Base-by-base conservation (phyloP, 768 basidiomycete genomes). In the Tulasnella sp. region DNA sequence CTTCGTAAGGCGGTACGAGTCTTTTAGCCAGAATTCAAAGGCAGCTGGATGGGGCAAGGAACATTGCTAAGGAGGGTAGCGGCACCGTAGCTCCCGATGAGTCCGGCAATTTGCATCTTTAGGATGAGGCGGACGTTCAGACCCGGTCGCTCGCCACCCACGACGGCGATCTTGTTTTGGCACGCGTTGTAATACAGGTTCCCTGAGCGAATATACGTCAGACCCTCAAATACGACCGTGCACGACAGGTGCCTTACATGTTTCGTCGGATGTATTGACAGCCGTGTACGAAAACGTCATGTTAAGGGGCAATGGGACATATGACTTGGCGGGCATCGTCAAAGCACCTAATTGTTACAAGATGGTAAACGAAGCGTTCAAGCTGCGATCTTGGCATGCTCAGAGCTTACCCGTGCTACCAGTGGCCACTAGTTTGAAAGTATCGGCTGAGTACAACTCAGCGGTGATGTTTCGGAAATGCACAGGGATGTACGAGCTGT, bases 231-330 rank as follows among this genome's bases (percentile, higher is more conserved):
- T 16, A 69, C 80, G 76, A 73, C 81, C 77, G 44, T 58, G 28
- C n/a, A 48, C 20, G 81, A 31, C 4, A 84, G 31, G 9, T 37
- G 22, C 12, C 89, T 83, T 83, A 95, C 96, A 98, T 31, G 96
- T 97, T 48, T 89, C 87, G 86, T 98, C 96, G 6, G 92, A 90
- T 72, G 90, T 88, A 84, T 98, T 98, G 16, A 90, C 87, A 0
- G 93, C 95, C 18, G 91, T 82, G 85, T 97, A 98, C 0, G 92
- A 91, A 86, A 97, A 97, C 83, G 93, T 93, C 76, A 98, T 87
- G 0, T 96, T 96, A 14, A 98, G 82, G 44, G 89, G 85, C 40
- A 98, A 87, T 46, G 90, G 85, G n/a, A 91, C 89, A 83, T 91
- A 92, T 31, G 86, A 77, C 83, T 92, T 93, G 16, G 94, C 92